Percentiles rank a stretch among this genome's conserved stretches.
Evolutionary conservation across 2,329 filamentous ascomycete species (phyloP).

Genomic region (Penicillium expansum): DNA sequence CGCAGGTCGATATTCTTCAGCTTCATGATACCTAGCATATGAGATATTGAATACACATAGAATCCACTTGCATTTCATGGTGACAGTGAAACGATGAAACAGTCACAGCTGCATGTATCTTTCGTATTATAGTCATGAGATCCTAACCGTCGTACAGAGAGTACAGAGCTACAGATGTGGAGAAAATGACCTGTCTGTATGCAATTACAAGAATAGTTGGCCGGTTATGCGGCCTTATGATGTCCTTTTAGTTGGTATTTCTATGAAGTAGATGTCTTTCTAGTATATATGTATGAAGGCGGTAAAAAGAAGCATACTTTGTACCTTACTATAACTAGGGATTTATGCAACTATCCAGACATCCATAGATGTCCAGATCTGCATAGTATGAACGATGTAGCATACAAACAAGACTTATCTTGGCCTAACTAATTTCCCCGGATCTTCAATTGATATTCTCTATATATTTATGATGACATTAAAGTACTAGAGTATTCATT

Average conservation of each 20-base stretch:
- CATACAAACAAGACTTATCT: background rate
- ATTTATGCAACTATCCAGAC: background rate
- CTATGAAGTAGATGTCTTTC: too few species aligned
- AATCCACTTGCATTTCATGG: background rate
- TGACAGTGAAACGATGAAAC: background rate
- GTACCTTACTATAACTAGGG: too few species aligned
- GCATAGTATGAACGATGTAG: background rate
- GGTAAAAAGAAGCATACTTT: too few species aligned
- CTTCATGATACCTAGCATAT: background rate
- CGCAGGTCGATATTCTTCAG: background rate
- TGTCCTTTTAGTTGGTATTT: too few species aligned
- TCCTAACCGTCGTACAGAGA: background rate
- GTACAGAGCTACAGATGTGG: background rate
- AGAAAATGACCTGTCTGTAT: background rate
- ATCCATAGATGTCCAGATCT: background rate
- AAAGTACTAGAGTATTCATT: background rate
- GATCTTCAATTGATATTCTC: constrained; percentile 16
- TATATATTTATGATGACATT: too few species aligned
- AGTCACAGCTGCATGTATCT: background rate
- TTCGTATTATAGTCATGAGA: background rate
- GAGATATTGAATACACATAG: background rate
- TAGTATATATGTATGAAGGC: too few species aligned
- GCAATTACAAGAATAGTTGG: too few species aligned
- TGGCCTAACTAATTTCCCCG: constrained; percentile 13
- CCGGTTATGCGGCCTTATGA: too few species aligned